Base-by-base conservation (phyloP, 352 stramenopile species). In the Pythium periplocum region DNA sequence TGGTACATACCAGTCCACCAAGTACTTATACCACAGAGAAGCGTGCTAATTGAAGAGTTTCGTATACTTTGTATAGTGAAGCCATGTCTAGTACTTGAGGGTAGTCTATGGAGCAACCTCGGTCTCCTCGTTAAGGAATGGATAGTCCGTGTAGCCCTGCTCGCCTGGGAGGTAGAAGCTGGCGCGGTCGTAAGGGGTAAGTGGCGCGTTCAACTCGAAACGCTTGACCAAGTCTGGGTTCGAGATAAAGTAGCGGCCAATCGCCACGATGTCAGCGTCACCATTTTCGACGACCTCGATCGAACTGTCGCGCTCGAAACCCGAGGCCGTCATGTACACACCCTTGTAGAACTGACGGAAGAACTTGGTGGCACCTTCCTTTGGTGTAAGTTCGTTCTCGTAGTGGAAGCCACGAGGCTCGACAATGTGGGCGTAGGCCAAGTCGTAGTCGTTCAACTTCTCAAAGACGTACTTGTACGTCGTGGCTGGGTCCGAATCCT, bases 211-310 rank as follows among this genome's bases (percentile, higher is more conserved):
- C 40, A 72, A 49, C 51, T 70, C 42, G 51, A 90, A 71, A 6
- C 78, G 71, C 43, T 75, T 60, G 42, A 87, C 75, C 37, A 93
- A 41, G 58, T 90, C 82, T 40, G 82, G 78, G 54, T 90, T 93
- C 32, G 78, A 74, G 57, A 93, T 90, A 52, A 87, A 90, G 53
- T 69, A 57, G 44, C 81, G 74, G 7, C 83, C 78, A 52, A 86
- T 84, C 11, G 71, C 79, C 6, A 93, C 77, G 32, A 75, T 57
- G 54, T 92, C 78, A 33, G 72, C 78, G 2, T 69, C 51, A 8
- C 66, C 75, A 30, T 79, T 59, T 12, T 73, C 64, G n/a, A 92
- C 62, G 34, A 81, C 75, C 9, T 69, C 61, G 11, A 73, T 63
- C n/a, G 71, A 63, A 43, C 57, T 79, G 31, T 73, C 60, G 30